Evolutionary conservation across 805 yeast species (phyloP).

Genomic region (Wickerhamiella cacticola): DNA sequence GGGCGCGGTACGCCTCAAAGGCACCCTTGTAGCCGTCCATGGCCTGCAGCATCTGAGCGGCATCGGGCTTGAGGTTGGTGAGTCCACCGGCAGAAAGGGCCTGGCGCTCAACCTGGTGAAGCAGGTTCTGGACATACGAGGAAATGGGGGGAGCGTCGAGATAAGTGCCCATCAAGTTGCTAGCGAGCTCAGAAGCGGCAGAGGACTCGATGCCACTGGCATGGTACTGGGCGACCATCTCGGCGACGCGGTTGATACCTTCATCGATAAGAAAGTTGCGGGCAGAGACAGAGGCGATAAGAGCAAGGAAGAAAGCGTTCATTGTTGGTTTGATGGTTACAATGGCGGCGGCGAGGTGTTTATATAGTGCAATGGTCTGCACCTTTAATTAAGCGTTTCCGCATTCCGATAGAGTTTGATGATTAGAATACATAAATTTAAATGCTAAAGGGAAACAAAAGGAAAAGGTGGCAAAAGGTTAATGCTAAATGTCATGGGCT

Average conservation of each 20-base stretch:
- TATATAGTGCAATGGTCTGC: no score
- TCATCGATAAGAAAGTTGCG: constrained; percentile 9
- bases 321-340: neutral
- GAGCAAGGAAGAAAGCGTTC: neutral
- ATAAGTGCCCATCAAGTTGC: constrained; percentile 4
- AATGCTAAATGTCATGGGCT: no score
- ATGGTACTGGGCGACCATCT: neutral
- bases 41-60: neutral
- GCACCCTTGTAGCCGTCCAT: neutral
- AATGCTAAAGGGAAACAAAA: no score
- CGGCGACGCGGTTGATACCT: neutral
- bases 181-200: constrained; percentile 4
- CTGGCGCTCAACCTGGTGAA: constrained; percentile 7
- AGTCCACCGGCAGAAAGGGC: neutral
- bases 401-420: neutral
- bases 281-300: constrained; percentile 1
- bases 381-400: no score
- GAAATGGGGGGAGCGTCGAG: constrained; percentile 11
- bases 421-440: no score
- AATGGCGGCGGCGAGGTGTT: neutral
- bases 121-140: neutral
- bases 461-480: no score
- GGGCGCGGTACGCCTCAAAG: neutral
- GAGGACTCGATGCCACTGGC: neutral
- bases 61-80: neutral